Base-by-base conservation (phyloP, 78 protist genomes). In the Chrysochromulina tobinii region DNA sequence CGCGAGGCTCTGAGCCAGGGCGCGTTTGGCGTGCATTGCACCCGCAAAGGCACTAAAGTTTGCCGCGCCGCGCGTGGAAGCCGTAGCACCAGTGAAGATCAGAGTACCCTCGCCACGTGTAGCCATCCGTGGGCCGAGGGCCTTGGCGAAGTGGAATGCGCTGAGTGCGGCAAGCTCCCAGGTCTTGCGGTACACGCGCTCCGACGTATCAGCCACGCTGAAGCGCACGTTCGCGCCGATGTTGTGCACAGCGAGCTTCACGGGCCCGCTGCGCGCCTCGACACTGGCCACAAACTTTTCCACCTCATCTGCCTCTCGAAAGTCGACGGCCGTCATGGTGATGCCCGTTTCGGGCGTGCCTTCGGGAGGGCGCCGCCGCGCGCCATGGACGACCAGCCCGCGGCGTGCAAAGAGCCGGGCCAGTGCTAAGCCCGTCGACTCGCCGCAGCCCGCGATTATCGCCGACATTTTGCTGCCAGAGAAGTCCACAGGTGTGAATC, bases 141-240 rank as follows among this genome's bases (percentile, higher is more conserved):
- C 72, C 57, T 18, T 6, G 38, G 83, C 83, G 15, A 75, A n/a
- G 59, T 75, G 83, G 23, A 75, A n/a, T 7, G 83, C 6, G 15
- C 51, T 25, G 54, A 75, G 50, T 3, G 83, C 83, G 12, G 83
- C 83, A 11, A 75, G 50, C 83, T 75, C 83, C 83, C 83, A 75
- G 8, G 83, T 75, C 83, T 75, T 75, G 38, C 12, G 4, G 83
- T 25, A 75, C 57, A 50, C 55, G 4, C 15, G 83, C 55, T 48
- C 38, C 55, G 83, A 17, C 57, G 55, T 75, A 21, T 75, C 83
- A 48, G 83, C 83, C 8, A 50, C 50, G 57, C 12, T 75, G 83
- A 50, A 75, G 51, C 17, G 59, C 9, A 75, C 55, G 17, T 75
- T 75, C 23, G 83, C 83, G 8, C 83, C 83, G 17, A 75, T 75